Percentiles rank a stretch among this genome's conserved stretches.
Conservation (phyloP, 2,329 filamentous ascomycete genomes). For the Lecanosticta acicola region DNA sequence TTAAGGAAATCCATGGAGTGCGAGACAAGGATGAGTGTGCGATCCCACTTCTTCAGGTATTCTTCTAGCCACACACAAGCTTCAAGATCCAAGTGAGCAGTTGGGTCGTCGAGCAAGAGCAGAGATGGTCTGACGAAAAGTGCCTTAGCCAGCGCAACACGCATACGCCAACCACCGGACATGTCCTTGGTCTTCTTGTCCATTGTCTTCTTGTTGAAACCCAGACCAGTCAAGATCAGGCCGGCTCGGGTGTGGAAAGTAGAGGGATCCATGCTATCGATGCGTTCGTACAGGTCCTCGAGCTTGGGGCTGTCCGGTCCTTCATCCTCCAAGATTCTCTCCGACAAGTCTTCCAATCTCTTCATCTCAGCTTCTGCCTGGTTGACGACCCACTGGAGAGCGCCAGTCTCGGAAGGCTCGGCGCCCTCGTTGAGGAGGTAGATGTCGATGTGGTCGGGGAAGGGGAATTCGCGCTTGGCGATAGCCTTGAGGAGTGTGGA, state of each 20-base stretch:
- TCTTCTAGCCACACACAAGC: conserved; percentile 99
- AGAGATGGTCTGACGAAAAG: conserved; percentile 97
- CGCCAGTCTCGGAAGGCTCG: conserved; percentile 78
- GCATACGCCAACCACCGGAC: conserved; percentile 99
- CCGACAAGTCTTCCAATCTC: conserved; percentile 78
- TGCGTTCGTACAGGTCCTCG: conserved; percentile 96
- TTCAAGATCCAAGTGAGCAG: conserved; percentile 97
- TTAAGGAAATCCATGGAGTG: conserved; percentile 99
- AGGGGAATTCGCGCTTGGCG: conserved; percentile 85
- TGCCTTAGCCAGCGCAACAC: conserved; percentile 93
- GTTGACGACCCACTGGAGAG: conserved; percentile 92
- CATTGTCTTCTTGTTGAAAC: conserved; percentile 97
- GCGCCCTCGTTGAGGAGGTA: conserved; percentile 98
- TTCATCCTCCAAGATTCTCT: conserved; percentile 84
- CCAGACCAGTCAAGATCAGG: conserved; percentile 94
- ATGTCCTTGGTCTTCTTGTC: conserved; percentile 99
- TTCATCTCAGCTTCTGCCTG: conserved; percentile 93
- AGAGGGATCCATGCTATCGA: conserved; percentile 97
- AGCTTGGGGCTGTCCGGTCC: conserved; percentile 86
- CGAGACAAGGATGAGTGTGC: conserved; percentile 90
- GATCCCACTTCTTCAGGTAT: conserved; percentile 99
- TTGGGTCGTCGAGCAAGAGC: conserved; percentile 94
- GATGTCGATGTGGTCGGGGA: conserved; percentile 95
- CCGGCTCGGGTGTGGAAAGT: conserved; percentile 95
- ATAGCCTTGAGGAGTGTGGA: conserved; percentile 96